Evolutionary conservation across 2,329 filamentous ascomycete genomes (phyloP).

Genomic region (Tolypocladium pustulatum): DNA sequence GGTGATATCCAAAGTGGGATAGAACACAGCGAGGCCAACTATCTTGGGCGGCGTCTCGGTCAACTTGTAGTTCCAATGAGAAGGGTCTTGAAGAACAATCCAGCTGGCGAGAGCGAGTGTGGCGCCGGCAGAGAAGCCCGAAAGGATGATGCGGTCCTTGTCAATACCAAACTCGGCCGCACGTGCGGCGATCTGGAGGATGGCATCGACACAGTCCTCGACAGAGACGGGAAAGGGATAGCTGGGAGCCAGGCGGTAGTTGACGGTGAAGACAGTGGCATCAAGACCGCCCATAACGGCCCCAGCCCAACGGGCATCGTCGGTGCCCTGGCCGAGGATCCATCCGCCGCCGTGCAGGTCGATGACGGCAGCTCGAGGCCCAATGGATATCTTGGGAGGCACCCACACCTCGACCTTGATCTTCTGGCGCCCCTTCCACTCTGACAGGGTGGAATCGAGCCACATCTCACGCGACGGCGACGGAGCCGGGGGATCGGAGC

Average conservation of each 20-base stretch:
- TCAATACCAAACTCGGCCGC: conserved; percentile 49
- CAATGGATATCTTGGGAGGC: conserved; percentile 20
- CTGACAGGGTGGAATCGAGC: conserved; percentile 31
- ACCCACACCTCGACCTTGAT: conserved; percentile 38
- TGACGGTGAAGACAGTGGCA: conserved; percentile 52
- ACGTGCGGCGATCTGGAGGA: conserved; percentile 48
- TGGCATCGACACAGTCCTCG: conserved; percentile 54
- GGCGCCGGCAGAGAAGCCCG: conserved; percentile 55
- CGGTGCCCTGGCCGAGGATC: conserved; percentile 49
- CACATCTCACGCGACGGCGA: conserved; percentile 26
- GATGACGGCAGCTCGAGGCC: conserved; percentile 42
- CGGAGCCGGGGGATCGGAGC: conserved; percentile 27
- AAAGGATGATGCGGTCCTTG: conserved; percentile 42
- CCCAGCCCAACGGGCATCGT: conserved; percentile 52
- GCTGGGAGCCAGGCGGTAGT: conserved; percentile 58
- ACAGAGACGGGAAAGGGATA: conserved; percentile 54
- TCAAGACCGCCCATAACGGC: conserved; percentile 39
- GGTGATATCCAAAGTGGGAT: conserved; percentile 53
- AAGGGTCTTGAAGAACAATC: conserved; percentile 33
- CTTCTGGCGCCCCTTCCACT: conserved; percentile 22
- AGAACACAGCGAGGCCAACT: conserved; percentile 46
- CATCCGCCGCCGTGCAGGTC: conserved; percentile 62
- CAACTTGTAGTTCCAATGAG: conserved; percentile 25
- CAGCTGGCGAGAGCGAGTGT: conserved; percentile 41
- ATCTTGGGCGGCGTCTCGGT: conserved; percentile 33